Evolutionary conservation across 2,329 filamentous ascomycete species (phyloP), one percentile per base, ranked within the genome.

Genomic region (Dothidotthia symphoricarpi): DNA sequence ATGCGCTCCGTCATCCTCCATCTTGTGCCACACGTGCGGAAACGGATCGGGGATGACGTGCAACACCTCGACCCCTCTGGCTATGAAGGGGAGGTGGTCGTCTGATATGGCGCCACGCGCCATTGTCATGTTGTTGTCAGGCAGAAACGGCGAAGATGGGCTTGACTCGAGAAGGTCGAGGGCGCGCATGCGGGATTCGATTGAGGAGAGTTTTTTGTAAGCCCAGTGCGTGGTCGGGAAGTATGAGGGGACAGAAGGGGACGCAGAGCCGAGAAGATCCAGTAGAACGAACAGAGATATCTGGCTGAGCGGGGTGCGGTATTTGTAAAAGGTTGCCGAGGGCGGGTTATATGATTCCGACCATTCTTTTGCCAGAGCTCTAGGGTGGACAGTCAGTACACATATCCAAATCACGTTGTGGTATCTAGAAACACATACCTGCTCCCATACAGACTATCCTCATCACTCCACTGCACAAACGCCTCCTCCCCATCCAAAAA

Each of bases 401-500:
- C 10, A 16, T 1, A 13, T 7, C 5, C 1, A 16, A n/a, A 31
- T 13, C n/a, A n/a, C n/a, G n/a, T n/a, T n/a, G n/a, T n/a, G n/a
- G n/a, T n/a, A n/a, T n/a, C n/a, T n/a, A n/a, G n/a, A 22, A 5
- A 22, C 19, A 31, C 73, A 27, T 72, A 86, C 82, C 88, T 81
- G 13, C 91, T 80, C 3, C 93, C 93, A 57, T 98, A 98, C 4
- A 96, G 70, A 4, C 87, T 94, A 66, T 98, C 93, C 0, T 75
- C 78, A 24, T 80, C 78, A 1, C 82, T 85, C 93, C 93, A 98
- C 1, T 67, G 67, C 15, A 80, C 70, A 67, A 95, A 98, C 0
- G 93, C 90, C 67, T 98, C 93, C 69, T 98, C 93, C 4, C 93
- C 93, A 59, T 98, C 93, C 6, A 98, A 69, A 38, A 98, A 77